phyloP scores from a whole-genome alignment of 139 green algal species.

The Volvox africanus region DNA sequence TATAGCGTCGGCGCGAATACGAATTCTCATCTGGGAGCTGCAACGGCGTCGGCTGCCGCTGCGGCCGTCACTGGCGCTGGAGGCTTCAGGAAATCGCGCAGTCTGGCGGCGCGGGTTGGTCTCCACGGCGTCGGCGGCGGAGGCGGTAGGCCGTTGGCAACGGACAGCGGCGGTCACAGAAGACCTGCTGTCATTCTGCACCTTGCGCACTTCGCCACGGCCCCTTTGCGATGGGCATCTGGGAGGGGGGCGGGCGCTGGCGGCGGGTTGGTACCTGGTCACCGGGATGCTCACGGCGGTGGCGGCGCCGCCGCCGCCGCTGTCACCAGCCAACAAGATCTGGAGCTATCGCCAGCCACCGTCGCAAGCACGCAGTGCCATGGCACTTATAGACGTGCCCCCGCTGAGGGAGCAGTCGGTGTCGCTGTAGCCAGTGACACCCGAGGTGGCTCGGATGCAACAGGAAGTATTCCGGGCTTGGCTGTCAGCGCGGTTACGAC shows the following conservation, averaged over 20 bases:
- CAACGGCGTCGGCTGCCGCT: background rate
- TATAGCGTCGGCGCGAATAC: too few species aligned
- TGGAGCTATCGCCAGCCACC: too few species aligned
- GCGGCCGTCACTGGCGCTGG: background rate
- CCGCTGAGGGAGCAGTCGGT: too few species aligned
- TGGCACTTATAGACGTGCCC: too few species aligned
- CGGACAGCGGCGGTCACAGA: background rate
- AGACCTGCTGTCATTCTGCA: background rate
- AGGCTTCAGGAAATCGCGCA: background rate
- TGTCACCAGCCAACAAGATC: background rate
- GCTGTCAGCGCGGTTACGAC: too few species aligned
- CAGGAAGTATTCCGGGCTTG: too few species aligned
- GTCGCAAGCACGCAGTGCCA: too few species aligned
- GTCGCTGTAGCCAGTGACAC: too few species aligned
- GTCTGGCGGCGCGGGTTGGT: background rate
- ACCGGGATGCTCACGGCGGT: background rate
- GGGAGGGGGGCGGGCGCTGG: background rate
- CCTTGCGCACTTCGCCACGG: background rate
- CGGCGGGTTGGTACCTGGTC: background rate
- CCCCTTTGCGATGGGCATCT: background rate
- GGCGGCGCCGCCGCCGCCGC: background rate
- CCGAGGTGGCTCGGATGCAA: too few species aligned
- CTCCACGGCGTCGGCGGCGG: background rate
- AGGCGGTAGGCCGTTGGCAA: background rate
- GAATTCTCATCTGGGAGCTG: background rate